Percentiles rank a stretch among this genome's conserved stretches.
Evolutionary conservation across 495 filamentous ascomycete genomes (phyloP).

Genomic region (Penicillium verhagenii): DNA sequence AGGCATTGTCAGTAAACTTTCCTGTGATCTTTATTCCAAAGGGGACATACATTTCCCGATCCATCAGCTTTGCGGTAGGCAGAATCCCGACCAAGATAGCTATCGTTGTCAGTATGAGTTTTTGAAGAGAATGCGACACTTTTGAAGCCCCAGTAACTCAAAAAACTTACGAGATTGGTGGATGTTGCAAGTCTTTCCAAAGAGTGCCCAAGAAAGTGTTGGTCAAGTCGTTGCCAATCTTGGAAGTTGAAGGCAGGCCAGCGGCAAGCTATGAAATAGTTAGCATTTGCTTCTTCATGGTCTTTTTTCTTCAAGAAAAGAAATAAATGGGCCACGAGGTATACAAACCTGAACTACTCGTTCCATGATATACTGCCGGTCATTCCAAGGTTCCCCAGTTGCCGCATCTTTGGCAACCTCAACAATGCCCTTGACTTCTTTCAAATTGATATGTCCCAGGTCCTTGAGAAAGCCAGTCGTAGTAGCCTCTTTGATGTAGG

Average conservation of each 20-base stretch:
- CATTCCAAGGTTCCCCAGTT: conserved; percentile 80
- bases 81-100: conserved; percentile 51
- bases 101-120: conserved; percentile 27
- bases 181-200: conserved; percentile 70
- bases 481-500: conserved; percentile 37
- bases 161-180: conserved; percentile 57
- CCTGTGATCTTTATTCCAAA: neutral
- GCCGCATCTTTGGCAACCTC: conserved; percentile 62
- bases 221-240: conserved; percentile 52
- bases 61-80: conserved; percentile 69
- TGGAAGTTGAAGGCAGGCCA: conserved; percentile 54
- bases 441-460: conserved; percentile 36
- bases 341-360: conserved; percentile 45
- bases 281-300: neutral
- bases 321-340: too few relatives aligned
- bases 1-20: neutral
- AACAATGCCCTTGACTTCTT: conserved; percentile 45
- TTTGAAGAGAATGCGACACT: neutral
- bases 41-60: conserved; percentile 55
- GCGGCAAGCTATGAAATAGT: conserved; percentile 31
- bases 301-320: too few relatives aligned
- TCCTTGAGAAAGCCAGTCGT: conserved; percentile 38
- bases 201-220: conserved; percentile 59
- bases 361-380: conserved; percentile 68
- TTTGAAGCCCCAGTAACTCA: neutral